phyloP scores from a whole-genome alignment of 257 asterid species.

The Jasminum sambac region DNA sequence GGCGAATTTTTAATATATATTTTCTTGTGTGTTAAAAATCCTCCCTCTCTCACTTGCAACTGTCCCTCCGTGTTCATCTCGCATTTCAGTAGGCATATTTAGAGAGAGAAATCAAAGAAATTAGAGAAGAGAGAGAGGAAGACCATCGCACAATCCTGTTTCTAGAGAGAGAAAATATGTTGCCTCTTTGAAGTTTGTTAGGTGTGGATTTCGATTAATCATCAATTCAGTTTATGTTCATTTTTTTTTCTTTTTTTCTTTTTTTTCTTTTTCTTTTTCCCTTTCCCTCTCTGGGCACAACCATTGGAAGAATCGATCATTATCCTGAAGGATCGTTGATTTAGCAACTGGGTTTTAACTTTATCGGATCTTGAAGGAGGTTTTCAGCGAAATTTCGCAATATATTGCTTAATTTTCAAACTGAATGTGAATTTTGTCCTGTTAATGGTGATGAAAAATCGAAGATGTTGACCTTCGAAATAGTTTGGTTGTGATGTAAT shows the following conservation, averaged over 20 bases:
- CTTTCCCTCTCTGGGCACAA: background rate
- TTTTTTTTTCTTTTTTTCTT: too few species aligned
- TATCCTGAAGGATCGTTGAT: slow-evolving; percentile 29
- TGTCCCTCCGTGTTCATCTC: slow-evolving; percentile 91
- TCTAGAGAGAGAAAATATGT: slow-evolving; percentile 25
- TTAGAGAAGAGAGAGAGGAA: slow-evolving; percentile 18
- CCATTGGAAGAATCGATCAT: slow-evolving; percentile 32
- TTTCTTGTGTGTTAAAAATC: background rate
- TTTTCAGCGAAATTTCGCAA: slow-evolving; percentile 22
- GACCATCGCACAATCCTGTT: slow-evolving; percentile 23
- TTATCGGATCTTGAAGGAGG: slow-evolving; percentile 13
- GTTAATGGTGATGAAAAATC: slow-evolving; percentile 18
- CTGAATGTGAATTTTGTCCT: slow-evolving; percentile 23
- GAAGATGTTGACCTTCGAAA: slow-evolving; percentile 27
- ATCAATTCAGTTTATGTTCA: slow-evolving; percentile 18
- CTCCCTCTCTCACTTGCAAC: slow-evolving; percentile 42
- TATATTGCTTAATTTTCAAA: slow-evolving; percentile 15
- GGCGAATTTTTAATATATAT: slow-evolving; percentile 18
- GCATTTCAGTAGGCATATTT: slow-evolving; percentile 52
- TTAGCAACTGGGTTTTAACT: slow-evolving; percentile 34
- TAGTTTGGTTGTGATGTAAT: slow-evolving; percentile 56
- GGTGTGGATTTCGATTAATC: slow-evolving; percentile 26
- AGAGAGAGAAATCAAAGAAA: slow-evolving; percentile 22
- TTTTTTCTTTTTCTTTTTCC: too few species aligned
- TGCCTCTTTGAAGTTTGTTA: slow-evolving; percentile 17